These are phyloP conservation scores for Eutrema heterophyllum DNA, from an alignment of 345 rosid species.

Conservation along the genomic window DNA sequence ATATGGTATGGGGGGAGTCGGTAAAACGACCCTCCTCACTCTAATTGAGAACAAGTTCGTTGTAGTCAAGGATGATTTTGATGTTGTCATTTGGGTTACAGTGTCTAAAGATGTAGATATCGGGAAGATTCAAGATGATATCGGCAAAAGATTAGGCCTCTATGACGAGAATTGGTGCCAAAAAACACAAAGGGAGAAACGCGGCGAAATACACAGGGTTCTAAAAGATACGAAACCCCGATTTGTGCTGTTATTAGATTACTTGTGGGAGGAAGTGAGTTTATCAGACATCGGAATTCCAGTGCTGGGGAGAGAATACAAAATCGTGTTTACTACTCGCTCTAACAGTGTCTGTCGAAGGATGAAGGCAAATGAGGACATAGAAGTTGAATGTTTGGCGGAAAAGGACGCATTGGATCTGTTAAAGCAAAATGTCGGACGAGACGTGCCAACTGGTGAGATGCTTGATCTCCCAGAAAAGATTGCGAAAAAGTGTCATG, in stretches of 20 bases:
- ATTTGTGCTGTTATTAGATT: neutral
- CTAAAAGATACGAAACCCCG: neutral
- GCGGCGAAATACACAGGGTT: neutral
- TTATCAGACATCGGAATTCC: neutral
- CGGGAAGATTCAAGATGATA: too few relatives aligned
- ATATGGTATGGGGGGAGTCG: too few relatives aligned
- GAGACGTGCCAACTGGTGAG: neutral
- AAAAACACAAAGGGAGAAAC: neutral
- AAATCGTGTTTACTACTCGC: neutral
- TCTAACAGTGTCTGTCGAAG: neutral
- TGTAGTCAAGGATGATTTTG: too few relatives aligned
- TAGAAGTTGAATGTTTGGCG: neutral
- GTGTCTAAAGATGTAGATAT: too few relatives aligned
- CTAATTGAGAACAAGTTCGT: too few relatives aligned
- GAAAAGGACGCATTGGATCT: neutral
- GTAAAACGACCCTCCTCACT: too few relatives aligned
- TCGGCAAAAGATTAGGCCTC: too few relatives aligned
- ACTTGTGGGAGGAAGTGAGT: neutral
- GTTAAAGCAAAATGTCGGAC: neutral
- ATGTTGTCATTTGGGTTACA: too few relatives aligned
- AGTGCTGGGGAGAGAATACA: neutral
- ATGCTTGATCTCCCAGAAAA: neutral
- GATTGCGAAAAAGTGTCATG: neutral
- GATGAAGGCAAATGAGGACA: neutral
- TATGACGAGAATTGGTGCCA: neutral